Conservation (phyloP, 75 land plant genomes). For the Pseudotsuga menziesii region DNA sequence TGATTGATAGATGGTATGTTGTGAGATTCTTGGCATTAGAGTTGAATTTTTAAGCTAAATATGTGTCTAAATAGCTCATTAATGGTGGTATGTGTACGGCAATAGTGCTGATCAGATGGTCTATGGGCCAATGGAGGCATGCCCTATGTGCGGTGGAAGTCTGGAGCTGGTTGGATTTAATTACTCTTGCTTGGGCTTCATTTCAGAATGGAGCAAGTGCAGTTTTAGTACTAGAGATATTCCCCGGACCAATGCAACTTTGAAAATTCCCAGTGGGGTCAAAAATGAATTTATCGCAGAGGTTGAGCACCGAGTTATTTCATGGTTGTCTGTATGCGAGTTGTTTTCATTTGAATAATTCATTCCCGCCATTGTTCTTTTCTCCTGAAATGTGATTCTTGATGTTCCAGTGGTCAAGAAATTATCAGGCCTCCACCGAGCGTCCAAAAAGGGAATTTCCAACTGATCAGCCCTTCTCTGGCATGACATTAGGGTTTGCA, state of each 20-base stretch:
- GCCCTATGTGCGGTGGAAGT: conserved; percentile 42
- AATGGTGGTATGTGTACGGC: background rate
- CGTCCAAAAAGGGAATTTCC: too few species aligned
- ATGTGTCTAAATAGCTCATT: conserved; percentile 10
- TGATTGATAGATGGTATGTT: conserved; percentile 33
- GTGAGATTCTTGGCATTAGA: conserved; percentile 13
- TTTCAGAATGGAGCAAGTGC: conserved; percentile 73
- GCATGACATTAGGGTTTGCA: too few species aligned
- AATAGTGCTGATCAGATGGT: conserved; percentile 58
- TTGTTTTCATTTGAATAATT: too few species aligned
- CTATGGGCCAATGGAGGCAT: conserved; percentile 47
- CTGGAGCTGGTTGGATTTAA: conserved; percentile 31
- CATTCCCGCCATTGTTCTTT: too few species aligned
- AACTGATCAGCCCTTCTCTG: too few species aligned
- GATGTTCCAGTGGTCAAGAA: too few species aligned
- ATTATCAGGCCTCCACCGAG: too few species aligned
- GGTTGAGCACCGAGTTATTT: too few species aligned
- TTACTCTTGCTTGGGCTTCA: conserved; percentile 44
- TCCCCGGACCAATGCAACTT: conserved; percentile 18
- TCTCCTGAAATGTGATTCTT: too few species aligned
- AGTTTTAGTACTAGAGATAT: conserved; percentile 36
- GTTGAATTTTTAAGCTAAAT: conserved; percentile 15
- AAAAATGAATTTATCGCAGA: too few species aligned
- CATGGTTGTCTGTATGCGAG: too few species aligned
- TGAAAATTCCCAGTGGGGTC: too few species aligned